A percentile compares a stretch with the other conserved stretches of the same genome.
phyloP scores from a whole-genome alignment of 345 rosid genomes.

The Lepidium sativum region DNA sequence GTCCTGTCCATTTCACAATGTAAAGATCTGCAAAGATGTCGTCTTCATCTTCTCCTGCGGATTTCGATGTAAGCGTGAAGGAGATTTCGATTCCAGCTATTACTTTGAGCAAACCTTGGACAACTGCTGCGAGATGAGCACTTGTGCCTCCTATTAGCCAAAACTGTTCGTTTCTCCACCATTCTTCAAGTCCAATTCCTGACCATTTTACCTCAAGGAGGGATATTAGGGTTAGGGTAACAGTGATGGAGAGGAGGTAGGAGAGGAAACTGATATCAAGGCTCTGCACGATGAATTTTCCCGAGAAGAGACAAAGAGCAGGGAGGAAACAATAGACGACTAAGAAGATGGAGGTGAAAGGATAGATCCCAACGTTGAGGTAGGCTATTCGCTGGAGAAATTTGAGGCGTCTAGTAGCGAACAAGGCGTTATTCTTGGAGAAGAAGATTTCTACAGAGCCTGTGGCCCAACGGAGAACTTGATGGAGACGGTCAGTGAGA shows the following conservation, averaged over 20 bases:
- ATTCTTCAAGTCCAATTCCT: slow-evolving; percentile 69
- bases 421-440: slow-evolving; percentile 69
- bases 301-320: slow-evolving; percentile 70
- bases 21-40: slow-evolving; percentile 76
- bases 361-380: slow-evolving; percentile 81
- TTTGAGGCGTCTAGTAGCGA: slow-evolving; percentile 60
- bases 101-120: slow-evolving; percentile 82
- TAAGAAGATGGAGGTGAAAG: slow-evolving; percentile 75
- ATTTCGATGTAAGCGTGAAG: slow-evolving; percentile 66
- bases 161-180: slow-evolving; percentile 94
- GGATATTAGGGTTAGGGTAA: slow-evolving; percentile 55
- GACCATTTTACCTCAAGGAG: slow-evolving; percentile 93
- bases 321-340: slow-evolving; percentile 82
- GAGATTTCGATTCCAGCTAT: slow-evolving; percentile 80
- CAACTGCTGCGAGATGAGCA: slow-evolving; percentile 75
- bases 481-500: slow-evolving; percentile 86
- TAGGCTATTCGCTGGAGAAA: slow-evolving; percentile 82
- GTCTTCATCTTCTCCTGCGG: slow-evolving; percentile 63
- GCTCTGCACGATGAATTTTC: slow-evolving; percentile 61
- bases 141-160: slow-evolving; percentile 93
- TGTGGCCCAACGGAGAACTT: slow-evolving; percentile 92
- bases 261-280: slow-evolving; percentile 52
- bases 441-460: slow-evolving; percentile 92
- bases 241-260: slow-evolving; percentile 59
- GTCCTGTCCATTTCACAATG: slow-evolving; percentile 78